A percentile compares a stretch with the other conserved stretches of the same genome.
Evolutionary conservation across 2,329 filamentous ascomycete genomes (phyloP).

Genomic region (Colletotrichum sp.): DNA sequence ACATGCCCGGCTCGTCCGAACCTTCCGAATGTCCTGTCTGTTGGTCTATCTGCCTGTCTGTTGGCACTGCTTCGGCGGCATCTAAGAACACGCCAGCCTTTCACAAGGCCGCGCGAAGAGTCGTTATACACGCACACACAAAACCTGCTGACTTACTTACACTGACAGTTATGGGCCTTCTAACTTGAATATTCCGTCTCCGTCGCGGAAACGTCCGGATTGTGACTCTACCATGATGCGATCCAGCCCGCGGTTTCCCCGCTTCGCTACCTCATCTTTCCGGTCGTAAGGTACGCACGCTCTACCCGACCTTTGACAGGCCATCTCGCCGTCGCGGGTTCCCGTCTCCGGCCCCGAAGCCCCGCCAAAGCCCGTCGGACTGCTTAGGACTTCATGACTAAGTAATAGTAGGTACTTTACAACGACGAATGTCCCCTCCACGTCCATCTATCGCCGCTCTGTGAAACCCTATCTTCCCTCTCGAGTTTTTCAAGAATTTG

Average conservation of each 20-base stretch:
- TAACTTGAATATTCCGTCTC: background rate
- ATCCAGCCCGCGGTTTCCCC: background rate
- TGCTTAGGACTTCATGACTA: too few species aligned
- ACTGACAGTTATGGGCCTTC: background rate
- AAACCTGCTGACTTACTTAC: background rate
- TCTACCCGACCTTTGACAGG: background rate
- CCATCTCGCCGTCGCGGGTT: background rate
- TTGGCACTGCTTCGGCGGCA: background rate
- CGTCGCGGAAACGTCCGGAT: background rate
- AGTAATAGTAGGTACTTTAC: conserved; percentile 25
- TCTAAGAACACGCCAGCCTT: background rate
- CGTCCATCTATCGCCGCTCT: conserved; percentile 45
- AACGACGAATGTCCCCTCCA: conserved; percentile 47
- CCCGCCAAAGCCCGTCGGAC: background rate
- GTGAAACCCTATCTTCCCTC: conserved; percentile 70
- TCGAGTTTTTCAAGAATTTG: conserved; percentile 83
- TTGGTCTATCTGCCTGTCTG: background rate
- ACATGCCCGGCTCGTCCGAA: background rate
- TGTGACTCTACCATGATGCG: background rate
- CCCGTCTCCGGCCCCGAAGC: background rate
- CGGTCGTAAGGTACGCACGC: background rate
- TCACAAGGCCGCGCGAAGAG: background rate
- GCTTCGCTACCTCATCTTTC: background rate
- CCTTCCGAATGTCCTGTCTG: background rate
- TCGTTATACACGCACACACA: background rate